A percentile compares a stretch with the other conserved stretches of the same genome.
Evolutionary conservation across 2,329 filamentous ascomycete genomes (phyloP).

Genomic region (Talaromyces sp.): DNA sequence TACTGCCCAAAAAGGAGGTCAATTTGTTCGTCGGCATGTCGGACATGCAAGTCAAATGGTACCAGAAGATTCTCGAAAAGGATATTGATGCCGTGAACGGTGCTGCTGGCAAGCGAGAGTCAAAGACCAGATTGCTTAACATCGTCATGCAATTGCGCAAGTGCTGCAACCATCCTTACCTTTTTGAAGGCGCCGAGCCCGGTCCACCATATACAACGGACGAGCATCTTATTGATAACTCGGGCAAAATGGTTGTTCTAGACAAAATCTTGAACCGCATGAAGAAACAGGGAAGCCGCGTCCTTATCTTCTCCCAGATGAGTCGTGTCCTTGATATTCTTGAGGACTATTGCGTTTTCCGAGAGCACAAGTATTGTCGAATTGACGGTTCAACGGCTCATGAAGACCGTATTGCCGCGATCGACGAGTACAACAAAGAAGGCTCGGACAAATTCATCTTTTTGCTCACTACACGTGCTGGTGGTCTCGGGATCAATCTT

Average conservation of each 20-base stretch:
- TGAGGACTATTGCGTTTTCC: constrained; percentile 97
- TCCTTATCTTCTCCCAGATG: constrained; percentile 99
- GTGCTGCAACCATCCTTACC: constrained; percentile 97
- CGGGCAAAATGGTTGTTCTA: constrained; percentile 95
- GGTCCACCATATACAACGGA: constrained; percentile 97
- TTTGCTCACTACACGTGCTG: constrained; percentile 88
- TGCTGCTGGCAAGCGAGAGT: constrained; percentile 92
- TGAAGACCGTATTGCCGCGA: constrained; percentile 94
- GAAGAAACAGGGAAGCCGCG: constrained; percentile 80
- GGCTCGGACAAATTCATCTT: constrained; percentile 96
- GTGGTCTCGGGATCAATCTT: constrained; percentile 94
- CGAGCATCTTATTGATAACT: constrained; percentile 88
- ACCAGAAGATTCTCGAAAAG: constrained; percentile 97
- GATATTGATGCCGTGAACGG: constrained; percentile 99
- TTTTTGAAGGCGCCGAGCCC: constrained; percentile 95
- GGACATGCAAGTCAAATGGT: constrained; percentile 99
- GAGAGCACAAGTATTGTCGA: constrained; percentile 90
- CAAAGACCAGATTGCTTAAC: constrained; percentile 92
- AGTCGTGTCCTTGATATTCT: constrained; percentile 94
- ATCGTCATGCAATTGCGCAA: constrained; percentile 99
- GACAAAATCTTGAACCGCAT: constrained; percentile 86
- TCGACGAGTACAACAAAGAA: constrained; percentile 97
- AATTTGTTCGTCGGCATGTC: constrained; percentile 98
- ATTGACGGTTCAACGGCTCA: constrained; percentile 97
- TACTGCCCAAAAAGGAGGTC: constrained; percentile 94